A percentile compares a stretch with the other conserved stretches of the same genome.
These are phyloP conservation scores for Penicillium alfredii DNA, from an alignment of 495 filamentous ascomycete species.

Conservation along the genomic window DNA sequence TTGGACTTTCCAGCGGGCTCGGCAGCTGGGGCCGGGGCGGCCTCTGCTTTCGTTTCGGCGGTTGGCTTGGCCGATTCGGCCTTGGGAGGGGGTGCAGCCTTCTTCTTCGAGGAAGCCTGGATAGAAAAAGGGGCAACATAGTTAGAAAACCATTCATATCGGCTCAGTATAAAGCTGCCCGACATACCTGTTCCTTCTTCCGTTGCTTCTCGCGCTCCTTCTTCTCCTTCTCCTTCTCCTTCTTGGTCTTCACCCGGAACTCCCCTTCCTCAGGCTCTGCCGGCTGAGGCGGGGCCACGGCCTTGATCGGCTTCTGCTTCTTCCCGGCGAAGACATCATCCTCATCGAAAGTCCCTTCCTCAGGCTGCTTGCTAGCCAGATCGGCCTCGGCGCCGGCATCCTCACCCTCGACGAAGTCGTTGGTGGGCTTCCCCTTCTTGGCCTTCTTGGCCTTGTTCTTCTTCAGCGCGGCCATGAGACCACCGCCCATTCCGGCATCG, in stretches of 20 bases:
- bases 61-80: conserved; percentile 31
- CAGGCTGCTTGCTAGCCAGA: conserved; percentile 65
- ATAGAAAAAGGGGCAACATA: conserved; percentile 10
- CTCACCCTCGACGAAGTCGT: conserved; percentile 72
- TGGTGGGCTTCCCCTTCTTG: conserved; percentile 72
- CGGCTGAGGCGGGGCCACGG: conserved; percentile 35
- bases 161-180: background rate
- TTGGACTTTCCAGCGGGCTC: conserved; percentile 60
- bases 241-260: conserved; percentile 80
- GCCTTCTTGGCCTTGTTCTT: conserved; percentile 89
- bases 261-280: conserved; percentile 53
- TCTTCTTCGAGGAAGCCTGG: conserved; percentile 61
- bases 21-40: conserved; percentile 43
- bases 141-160: conserved; percentile 3
- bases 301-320: conserved; percentile 53
- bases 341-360: conserved; percentile 80
- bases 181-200: conserved; percentile 78
- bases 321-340: conserved; percentile 71
- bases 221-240: conserved; percentile 93
- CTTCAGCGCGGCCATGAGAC: conserved; percentile 78
- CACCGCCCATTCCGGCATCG: conserved; percentile 54
- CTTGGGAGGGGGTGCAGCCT: conserved; percentile 34
- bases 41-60: conserved; percentile 36
- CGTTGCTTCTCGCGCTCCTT: conserved; percentile 89
- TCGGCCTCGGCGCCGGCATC: conserved; percentile 51